Base-by-base conservation (phyloP, 2,329 filamentous ascomycete species). In the Akanthomyces muscarius region DNA sequence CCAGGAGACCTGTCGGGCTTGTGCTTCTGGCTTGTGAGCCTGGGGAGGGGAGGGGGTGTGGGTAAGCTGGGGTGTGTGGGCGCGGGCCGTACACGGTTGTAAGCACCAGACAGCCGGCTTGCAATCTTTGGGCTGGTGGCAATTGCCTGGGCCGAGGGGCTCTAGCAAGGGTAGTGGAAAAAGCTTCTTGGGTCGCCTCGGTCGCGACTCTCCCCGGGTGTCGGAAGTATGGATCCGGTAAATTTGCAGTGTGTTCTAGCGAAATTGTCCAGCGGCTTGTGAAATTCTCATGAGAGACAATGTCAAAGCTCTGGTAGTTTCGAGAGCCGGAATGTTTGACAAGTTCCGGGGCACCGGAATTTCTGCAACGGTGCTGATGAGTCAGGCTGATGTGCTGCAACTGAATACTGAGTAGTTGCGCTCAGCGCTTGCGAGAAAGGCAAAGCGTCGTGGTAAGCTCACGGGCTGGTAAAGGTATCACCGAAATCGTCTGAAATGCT, bases 21-120 rank as follows among this genome's bases (percentile, higher is more conserved):
- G 55, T 58, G 55, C 55, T 25, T 53, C 38, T 61, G 58, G 58
- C 58, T 61, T 61, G 58, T 61, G 58, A 61, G 58, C 58, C 58
- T 53, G 38, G 58, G 48, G 58, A 28, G 36, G 33, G 14, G 16
- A 14, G 21, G 47, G 58, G 21, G 48, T 61, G 58, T 61, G 48
- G 38, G 28, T 53, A 61, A 47, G 58, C 36, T 18, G 33, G 57
- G 50, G 38, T 25, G 48, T 25, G 48, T 45, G 38, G 14, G 51
- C 30, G n/a, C 51, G 57, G 45, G 57, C 28, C n/a, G 23, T 30
- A 59, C 48, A 44, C 58, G 58, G 48, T 28, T 52, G 57, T 48
- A 33, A 61, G 58, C 58, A 41, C 51, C 13, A 54, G 51, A 61
- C 44, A 59, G 56, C 58, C 58, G 38, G 58, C 23, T 36, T 16